Evolutionary conservation across 139 green algal genomes (phyloP), one percentile per base, ranked within the genome.

Genomic region (Ulvella scutata): DNA sequence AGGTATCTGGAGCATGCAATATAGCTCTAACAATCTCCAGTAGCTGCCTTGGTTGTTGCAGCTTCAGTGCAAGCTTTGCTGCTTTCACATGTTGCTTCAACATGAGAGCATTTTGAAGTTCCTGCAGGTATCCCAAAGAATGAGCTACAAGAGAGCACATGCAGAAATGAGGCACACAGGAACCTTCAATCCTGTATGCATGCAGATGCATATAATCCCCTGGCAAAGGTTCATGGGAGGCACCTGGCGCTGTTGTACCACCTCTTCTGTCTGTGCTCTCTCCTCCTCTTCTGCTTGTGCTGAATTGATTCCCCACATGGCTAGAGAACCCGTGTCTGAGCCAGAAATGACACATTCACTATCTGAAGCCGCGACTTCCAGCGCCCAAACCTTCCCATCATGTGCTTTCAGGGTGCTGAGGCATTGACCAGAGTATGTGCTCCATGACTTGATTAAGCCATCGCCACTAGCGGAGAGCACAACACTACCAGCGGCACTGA

Each of bases 391-490:
- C 85, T 96, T 94, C 78, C 95, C 95, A 26, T 95, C 87, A 77
- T 99, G 94, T 20, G 88, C 85, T 29, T 99, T 95, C 74, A 97
- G 94, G 0, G 94, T 98, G 76, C 79, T 79, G 4, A 87, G 62
- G 81, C 88, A 94, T 76, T 96, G 92, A 6, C 81, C 83, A 29
- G 74, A 89, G 36, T 79, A 73, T 35, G 40, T 23, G 59, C 79
- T 81, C 95, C 95, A 99, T 37, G 98, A 84, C 85, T 98, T 98
- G 13, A 99, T 36, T 74, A 99, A 83, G 3, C 95, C 95, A 80
- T 99, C 95, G 37, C 89, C 93, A 29, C 92, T 93, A 21, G 77
- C 72, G 3, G 84, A 91, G 31, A 95, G n/a, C 23, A 97, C 80
- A 85, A 96, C 90, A 3, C 84, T 90, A 29, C 92, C 94, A 3